phyloP scores from a whole-genome alignment of 805 yeast species.

The Candida nitratophila region DNA sequence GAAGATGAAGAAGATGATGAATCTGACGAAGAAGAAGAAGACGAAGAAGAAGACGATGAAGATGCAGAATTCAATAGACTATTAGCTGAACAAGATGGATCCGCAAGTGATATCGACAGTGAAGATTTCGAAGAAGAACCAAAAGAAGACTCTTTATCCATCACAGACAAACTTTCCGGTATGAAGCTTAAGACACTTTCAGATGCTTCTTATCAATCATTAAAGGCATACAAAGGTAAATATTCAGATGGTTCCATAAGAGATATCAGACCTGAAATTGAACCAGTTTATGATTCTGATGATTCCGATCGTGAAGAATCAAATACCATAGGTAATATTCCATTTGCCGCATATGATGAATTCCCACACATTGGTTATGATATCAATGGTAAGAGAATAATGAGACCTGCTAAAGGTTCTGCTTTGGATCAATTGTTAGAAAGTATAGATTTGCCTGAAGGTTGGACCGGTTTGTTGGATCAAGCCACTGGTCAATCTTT shows the following conservation, averaged over 20 bases:
- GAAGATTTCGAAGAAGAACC: conserved; percentile 46
- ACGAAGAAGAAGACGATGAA: conserved; percentile 35
- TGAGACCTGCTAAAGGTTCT: conserved; percentile 97
- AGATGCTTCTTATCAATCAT: conserved; percentile 26
- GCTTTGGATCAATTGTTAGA: conserved; percentile 89
- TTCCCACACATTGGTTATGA: conserved; percentile 97
- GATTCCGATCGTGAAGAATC: conserved; percentile 76
- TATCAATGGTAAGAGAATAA: conserved; percentile 94
- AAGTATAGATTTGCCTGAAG: conserved; percentile 89
- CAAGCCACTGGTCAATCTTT: conserved; percentile 79
- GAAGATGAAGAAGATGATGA: conserved; percentile 25
- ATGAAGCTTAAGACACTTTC: conserved; percentile 45
- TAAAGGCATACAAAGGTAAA: conserved; percentile 33
- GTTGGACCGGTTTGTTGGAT: conserved; percentile 97
- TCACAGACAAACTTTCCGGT: conserved; percentile 49
- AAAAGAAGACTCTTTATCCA: conserved; percentile 39
- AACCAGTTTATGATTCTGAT: conserved; percentile 92
- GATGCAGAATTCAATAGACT: conserved; percentile 60
- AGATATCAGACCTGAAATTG: conserved; percentile 78
- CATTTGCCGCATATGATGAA: conserved; percentile 89
- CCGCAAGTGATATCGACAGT: conserved; percentile 27
- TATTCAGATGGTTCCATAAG: conserved; percentile 80
- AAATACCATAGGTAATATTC: conserved; percentile 92
- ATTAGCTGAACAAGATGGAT: conserved; percentile 34
- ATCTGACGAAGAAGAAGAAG: conserved; percentile 16